Conservation (phyloP, 139 green algal species). For the Spirogloea muscicola region DNA sequence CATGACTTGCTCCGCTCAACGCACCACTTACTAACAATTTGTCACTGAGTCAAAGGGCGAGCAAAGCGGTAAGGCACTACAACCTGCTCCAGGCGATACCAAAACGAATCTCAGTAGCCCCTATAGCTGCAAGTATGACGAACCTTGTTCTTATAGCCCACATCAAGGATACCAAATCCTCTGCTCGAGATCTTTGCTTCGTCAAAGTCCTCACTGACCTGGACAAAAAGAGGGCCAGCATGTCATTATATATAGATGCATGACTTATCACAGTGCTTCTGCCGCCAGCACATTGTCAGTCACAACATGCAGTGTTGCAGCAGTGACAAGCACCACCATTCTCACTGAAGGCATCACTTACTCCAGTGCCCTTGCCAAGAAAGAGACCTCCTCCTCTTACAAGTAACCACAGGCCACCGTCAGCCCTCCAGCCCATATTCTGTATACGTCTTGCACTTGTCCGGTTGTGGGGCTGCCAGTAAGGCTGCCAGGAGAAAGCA, state of each 20-base stretch:
- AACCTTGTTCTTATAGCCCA: conserved; percentile 60
- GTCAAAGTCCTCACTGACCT: conserved; percentile 65
- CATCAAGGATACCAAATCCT: conserved; percentile 95
- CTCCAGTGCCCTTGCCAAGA: conserved; percentile 53
- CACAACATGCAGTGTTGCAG: too few species aligned
- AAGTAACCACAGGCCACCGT: conserved; percentile 84
- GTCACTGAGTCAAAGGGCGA: neutral
- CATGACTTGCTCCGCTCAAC: neutral
- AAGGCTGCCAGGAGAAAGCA: conserved; percentile 47
- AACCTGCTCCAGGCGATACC: too few species aligned
- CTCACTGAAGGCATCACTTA: too few species aligned
- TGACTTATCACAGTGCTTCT: too few species aligned
- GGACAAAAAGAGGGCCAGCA: too few species aligned
- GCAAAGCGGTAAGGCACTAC: too few species aligned
- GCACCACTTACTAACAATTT: neutral
- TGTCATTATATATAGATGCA: too few species aligned
- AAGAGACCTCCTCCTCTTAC: conserved; percentile 87
- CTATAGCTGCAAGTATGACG: too few species aligned
- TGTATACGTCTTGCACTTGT: conserved; percentile 81
- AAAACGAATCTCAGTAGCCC: too few species aligned
- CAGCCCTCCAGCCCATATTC: conserved; percentile 89
- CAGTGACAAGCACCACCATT: too few species aligned
- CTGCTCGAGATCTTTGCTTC: conserved; percentile 74
- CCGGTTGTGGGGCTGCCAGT: conserved; percentile 93
- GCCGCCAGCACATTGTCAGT: too few species aligned